Percentiles rank a stretch among this genome's conserved stretches.
Evolutionary conservation across 352 stramenopile species (phyloP).

Genomic region (Blastocystis sp.): DNA sequence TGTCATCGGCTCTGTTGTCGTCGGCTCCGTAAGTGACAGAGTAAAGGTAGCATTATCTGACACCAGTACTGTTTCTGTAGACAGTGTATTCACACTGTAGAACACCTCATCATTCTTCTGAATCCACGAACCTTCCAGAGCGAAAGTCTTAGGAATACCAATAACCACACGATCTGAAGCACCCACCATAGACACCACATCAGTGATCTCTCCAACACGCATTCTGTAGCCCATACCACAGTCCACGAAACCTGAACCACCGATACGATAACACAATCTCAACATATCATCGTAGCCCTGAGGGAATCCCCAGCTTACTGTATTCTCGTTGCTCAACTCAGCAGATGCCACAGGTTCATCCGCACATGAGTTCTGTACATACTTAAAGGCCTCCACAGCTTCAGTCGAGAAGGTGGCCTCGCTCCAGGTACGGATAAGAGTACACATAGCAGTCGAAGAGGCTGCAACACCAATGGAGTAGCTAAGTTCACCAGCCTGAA

Average conservation of each 20-base stretch:
- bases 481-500: not conserved
- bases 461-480: slow-evolving; percentile 12
- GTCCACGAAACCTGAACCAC: not conserved
- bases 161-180: slow-evolving; percentile 17
- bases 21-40: not conserved
- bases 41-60: slow-evolving; percentile 28
- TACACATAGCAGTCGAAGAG: slow-evolving; percentile 3
- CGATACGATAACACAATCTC: slow-evolving; percentile 29
- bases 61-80: slow-evolving; percentile 3
- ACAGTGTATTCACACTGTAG: not conserved
- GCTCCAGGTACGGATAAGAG: not conserved
- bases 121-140: slow-evolving; percentile 57
- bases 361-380: not conserved
- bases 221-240: slow-evolving; percentile 27
- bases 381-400: slow-evolving; percentile 20
- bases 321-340: not conserved
- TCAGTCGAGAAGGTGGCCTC: not conserved
- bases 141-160: slow-evolving; percentile 44
- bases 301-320: slow-evolving; percentile 30
- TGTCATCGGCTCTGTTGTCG: not conserved
- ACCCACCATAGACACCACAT: not conserved
- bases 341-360: slow-evolving; percentile 4
- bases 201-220: slow-evolving; percentile 48
- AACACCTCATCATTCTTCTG: slow-evolving; percentile 28
- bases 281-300: not conserved